phyloP scores from a whole-genome alignment of 2,329 filamentous ascomycete genomes.

The Diplodia seriata region DNA sequence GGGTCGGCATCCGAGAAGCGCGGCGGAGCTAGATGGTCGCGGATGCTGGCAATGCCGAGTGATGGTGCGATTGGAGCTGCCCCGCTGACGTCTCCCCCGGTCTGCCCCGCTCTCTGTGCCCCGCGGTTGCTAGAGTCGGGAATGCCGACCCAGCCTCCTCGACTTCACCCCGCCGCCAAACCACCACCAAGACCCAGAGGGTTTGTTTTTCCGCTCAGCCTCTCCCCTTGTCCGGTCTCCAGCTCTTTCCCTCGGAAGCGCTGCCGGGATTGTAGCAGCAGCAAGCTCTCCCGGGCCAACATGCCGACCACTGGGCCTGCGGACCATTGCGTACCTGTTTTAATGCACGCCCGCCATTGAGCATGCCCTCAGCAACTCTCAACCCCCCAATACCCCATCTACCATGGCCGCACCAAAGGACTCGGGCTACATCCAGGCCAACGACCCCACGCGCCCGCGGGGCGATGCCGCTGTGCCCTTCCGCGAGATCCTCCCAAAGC shows the following conservation, averaged over 20 bases:
- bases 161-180: neutral
- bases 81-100: constrained; percentile 16
- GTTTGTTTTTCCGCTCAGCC: constrained; percentile 3
- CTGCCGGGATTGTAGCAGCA: neutral
- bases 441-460: constrained; percentile 31
- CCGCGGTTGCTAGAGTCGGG: constrained; percentile 20
- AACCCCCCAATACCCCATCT: neutral
- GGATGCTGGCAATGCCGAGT: constrained; percentile 5
- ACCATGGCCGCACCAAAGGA: constrained; percentile 43
- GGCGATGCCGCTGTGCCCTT: constrained; percentile 33
- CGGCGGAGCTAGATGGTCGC: constrained; percentile 12
- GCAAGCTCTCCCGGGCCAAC: constrained; percentile 16
- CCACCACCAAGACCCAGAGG: neutral
- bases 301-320: constrained; percentile 18
- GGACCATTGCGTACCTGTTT: constrained; percentile 4
- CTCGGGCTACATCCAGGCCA: constrained; percentile 32
- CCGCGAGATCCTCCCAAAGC: constrained; percentile 33
- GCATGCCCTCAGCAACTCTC: neutral
- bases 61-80: neutral
- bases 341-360: constrained; percentile 1
- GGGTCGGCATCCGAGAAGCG: constrained; percentile 7
- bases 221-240: neutral
- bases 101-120: constrained; percentile 19
- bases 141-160: constrained; percentile 3
- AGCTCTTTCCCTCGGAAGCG: neutral